Conservation (phyloP, 306 rosid species). For the Vigna nakashimae region DNA sequence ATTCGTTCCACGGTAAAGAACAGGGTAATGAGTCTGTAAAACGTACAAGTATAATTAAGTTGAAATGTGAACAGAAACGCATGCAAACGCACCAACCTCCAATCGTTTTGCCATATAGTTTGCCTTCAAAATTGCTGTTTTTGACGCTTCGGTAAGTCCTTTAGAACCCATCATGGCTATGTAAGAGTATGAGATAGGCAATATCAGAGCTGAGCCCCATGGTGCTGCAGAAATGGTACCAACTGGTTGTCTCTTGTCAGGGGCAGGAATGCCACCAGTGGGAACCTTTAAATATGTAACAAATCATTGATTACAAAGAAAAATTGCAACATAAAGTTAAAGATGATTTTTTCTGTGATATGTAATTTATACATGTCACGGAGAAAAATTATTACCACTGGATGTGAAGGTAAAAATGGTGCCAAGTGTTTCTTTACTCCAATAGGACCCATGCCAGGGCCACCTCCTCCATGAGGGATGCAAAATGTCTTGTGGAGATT, state of each 20-base stretch:
- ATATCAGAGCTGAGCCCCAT: slow-evolving; percentile 99
- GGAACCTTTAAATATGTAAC: slow-evolving; percentile 60
- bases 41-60: slow-evolving; percentile 32
- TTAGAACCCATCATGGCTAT: slow-evolving; percentile 99
- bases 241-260: slow-evolving; percentile 76
- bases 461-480: slow-evolving; percentile 99
- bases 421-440: slow-evolving; percentile 99
- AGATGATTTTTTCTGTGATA: not conserved
- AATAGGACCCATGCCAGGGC: slow-evolving; percentile 99
- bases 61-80: slow-evolving; percentile 7
- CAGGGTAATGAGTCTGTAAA: slow-evolving; percentile 73
- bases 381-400: slow-evolving; percentile 70
- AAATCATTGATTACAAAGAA: slow-evolving; percentile 9
- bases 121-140: slow-evolving; percentile 92
- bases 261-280: slow-evolving; percentile 92
- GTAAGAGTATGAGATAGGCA: slow-evolving; percentile 96
- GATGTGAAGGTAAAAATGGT: slow-evolving; percentile 97
- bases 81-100: slow-evolving; percentile 65
- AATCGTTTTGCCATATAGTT: slow-evolving; percentile 97
- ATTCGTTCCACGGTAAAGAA: slow-evolving; percentile 96
- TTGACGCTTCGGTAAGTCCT: slow-evolving; percentile 93
- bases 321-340: not conserved
- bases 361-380: slow-evolving; percentile 11
- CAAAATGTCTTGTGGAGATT: slow-evolving; percentile 99
- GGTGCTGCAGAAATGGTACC: slow-evolving; percentile 98